Evolutionary conservation across 148 eudicot genomes (phyloP).

Genomic region (Cornus controversa): DNA sequence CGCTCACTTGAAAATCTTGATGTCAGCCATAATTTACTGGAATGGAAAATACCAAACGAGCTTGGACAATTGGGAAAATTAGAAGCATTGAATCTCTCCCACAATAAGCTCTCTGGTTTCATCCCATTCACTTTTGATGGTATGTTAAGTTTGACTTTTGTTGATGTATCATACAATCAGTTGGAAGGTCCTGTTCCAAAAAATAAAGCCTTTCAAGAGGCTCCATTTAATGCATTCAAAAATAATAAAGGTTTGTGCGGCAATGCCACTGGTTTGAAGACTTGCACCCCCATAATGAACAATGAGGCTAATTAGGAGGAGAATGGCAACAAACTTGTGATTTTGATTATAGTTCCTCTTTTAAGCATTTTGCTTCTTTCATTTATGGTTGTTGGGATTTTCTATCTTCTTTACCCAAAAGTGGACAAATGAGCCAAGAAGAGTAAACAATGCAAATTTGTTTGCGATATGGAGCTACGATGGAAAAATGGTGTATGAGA

Average conservation of each 20-base stretch:
- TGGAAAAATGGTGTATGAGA: background rate
- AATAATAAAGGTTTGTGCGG: background rate
- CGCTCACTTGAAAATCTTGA: no score
- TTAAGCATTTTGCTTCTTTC: background rate
- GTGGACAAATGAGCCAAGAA: background rate
- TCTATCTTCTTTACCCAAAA: background rate
- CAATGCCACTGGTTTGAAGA: background rate
- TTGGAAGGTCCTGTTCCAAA: background rate
- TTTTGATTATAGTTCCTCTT: background rate
- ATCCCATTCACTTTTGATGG: no score
- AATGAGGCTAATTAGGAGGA: no score
- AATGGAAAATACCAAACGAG: no score
- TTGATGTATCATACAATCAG: background rate
- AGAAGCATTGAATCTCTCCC: no score
- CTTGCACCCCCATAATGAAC: background rate
- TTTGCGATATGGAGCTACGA: background rate
- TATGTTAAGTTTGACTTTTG: no score
- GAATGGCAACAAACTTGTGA: background rate
- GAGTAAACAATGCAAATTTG: background rate
- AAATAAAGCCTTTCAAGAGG: no score
- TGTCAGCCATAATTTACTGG: no score
- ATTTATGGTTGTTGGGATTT: background rate
- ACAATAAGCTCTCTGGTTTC: no score
- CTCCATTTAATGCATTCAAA: background rate
- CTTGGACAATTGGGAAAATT: no score